Percentiles rank a stretch among this genome's conserved stretches.
Conservation (phyloP, 208 protist genomes). For the Phytomonas serpens region DNA sequence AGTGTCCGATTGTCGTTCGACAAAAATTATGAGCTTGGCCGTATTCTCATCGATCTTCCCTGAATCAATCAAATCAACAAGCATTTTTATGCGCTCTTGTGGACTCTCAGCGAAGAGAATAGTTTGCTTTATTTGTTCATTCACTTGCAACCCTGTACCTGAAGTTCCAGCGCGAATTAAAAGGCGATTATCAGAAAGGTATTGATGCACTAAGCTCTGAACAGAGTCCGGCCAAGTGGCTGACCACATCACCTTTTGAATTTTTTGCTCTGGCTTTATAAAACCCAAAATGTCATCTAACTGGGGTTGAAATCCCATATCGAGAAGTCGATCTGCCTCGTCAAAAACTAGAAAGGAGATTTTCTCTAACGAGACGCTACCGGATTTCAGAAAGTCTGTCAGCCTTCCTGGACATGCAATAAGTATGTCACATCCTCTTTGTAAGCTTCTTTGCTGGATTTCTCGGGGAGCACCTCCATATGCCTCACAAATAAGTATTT, state of each 20-base stretch:
- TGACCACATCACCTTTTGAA: conserved; percentile 97
- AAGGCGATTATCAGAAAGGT: conserved; percentile 72
- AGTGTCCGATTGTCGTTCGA: conserved; percentile 86
- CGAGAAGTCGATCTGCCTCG: conserved; percentile 97
- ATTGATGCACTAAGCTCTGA: conserved; percentile 70
- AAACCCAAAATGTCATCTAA: conserved; percentile 94
- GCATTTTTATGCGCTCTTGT: conserved; percentile 51
- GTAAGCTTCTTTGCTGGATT: conserved; percentile 43
- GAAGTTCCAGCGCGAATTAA: conserved; percentile 82
- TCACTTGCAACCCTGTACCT: conserved; percentile 74
- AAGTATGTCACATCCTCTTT: conserved; percentile 82
- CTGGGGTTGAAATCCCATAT: conserved; percentile 91
- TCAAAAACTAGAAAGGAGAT: conserved; percentile 98
- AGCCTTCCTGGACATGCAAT: conserved; percentile 98
- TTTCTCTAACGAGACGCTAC: conserved; percentile 75
- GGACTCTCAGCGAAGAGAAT: conserved; percentile 55
- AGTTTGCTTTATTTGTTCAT: conserved; percentile 76
- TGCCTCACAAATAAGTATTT: conserved; percentile 62
- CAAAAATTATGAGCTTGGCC: conserved; percentile 89
- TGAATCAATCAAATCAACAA: conserved; percentile 61
- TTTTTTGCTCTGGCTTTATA: conserved; percentile 26
- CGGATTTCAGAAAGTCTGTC: conserved; percentile 91
- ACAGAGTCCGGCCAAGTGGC: conserved; percentile 91
- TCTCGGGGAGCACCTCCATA: conserved; percentile 74
- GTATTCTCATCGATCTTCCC: conserved; percentile 81